phyloP scores from a whole-genome alignment of 1,284 basidiomycete species.

The Blastosporella zonata region DNA sequence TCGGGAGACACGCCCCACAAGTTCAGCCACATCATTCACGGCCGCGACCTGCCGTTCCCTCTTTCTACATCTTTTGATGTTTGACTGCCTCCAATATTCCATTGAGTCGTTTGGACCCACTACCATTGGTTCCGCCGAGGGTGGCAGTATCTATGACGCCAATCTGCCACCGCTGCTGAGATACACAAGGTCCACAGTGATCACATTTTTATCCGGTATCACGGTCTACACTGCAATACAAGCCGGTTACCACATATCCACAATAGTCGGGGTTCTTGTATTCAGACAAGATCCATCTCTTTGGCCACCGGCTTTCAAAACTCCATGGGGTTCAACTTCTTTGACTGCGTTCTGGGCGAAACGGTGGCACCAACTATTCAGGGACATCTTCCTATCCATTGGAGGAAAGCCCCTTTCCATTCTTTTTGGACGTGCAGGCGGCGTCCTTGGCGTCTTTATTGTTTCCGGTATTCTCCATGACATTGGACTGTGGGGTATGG shows the following conservation, averaged over 20 bases:
- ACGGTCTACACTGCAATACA: conserved; percentile 43
- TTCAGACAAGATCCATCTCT: conserved; percentile 37
- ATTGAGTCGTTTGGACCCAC: conserved; percentile 38
- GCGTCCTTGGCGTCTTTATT: conserved; percentile 53
- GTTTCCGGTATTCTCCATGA: conserved; percentile 57
- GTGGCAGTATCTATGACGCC: conserved; percentile 51
- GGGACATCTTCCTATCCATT: conserved; percentile 40
- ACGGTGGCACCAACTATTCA: conserved; percentile 54
- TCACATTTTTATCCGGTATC: conserved; percentile 40
- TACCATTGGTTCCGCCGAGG: conserved; percentile 33
- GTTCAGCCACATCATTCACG: conserved; percentile 36
- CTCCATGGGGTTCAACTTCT: conserved; percentile 44
- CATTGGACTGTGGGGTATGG: conserved; percentile 56
- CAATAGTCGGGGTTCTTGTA: conserved; percentile 37
- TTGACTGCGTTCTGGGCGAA: conserved; percentile 47
- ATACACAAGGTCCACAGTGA: conserved; percentile 39
- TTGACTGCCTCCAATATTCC: conserved; percentile 39
- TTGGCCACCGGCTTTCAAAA: conserved; percentile 47
- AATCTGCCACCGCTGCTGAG: conserved; percentile 37
- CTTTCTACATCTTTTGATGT: conserved; percentile 34
- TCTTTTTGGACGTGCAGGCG: conserved; percentile 43
- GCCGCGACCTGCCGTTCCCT: conserved; percentile 31
- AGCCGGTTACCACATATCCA: conserved; percentile 37
- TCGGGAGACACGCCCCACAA: conserved; percentile 36
- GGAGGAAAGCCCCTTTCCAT: conserved; percentile 41